phyloP scores from a whole-genome alignment of 768 basidiomycete species.

The Cubamyces lactineus region DNA sequence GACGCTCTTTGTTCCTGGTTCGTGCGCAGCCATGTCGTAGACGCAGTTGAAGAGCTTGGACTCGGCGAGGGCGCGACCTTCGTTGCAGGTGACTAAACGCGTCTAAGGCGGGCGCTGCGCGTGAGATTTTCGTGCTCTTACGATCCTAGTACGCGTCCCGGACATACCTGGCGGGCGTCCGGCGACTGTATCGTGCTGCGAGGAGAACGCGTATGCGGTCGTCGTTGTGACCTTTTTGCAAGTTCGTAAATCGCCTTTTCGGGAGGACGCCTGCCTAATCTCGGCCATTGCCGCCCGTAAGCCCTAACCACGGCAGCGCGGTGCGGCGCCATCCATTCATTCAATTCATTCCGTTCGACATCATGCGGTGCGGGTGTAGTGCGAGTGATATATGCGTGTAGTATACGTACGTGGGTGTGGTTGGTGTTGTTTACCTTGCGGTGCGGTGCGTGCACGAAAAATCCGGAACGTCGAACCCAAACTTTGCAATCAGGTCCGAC shows the following conservation, averaged over 20 bases:
- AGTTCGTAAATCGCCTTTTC: slow-evolving; percentile 24
- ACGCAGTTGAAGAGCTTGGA: neutral
- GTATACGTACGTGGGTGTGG: neutral
- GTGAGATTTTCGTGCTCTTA: neutral
- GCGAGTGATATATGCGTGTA: neutral
- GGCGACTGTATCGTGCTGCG: neutral
- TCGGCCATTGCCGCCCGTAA: slow-evolving; percentile 23
- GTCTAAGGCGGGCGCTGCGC: neutral
- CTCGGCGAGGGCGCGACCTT: neutral
- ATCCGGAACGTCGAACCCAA: neutral
- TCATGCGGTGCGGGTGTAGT: neutral
- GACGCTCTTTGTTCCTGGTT: slow-evolving; percentile 39
- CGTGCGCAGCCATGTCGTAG: slow-evolving; percentile 26
- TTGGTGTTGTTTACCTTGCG: neutral
- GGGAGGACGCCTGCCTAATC: slow-evolving; percentile 22
- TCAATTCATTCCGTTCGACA: neutral
- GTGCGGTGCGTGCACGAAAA: neutral
- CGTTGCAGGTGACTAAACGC: neutral
- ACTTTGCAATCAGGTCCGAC: slow-evolving; percentile 1
- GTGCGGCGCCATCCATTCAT: neutral
- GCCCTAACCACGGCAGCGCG: slow-evolving; percentile 8
- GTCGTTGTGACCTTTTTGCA: slow-evolving; percentile 4
- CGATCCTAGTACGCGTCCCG: neutral
- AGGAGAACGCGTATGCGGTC: neutral
- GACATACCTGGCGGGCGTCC: neutral